Evolutionary conservation across 2,329 filamentous ascomycete genomes (phyloP).

Genomic region (Ceratocystis cacaofunesta): DNA sequence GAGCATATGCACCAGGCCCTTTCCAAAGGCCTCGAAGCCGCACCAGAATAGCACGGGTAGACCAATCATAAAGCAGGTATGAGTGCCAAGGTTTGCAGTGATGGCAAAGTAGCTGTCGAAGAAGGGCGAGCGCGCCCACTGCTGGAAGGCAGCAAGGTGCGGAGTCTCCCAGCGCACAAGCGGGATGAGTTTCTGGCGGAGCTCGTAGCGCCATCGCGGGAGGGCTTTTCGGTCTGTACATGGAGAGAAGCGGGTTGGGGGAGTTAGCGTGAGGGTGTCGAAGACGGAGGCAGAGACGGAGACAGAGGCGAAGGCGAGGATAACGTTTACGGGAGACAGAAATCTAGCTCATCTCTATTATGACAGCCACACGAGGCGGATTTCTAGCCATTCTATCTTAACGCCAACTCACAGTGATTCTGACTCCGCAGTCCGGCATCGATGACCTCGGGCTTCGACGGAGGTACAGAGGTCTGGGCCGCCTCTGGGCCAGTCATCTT

Average conservation of each 20-base stretch:
- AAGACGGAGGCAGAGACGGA: conserved; percentile 2
- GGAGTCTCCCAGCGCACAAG: conserved; percentile 90
- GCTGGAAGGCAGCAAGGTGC: conserved; percentile 77
- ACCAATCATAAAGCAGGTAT: conserved; percentile 97
- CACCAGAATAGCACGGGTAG: conserved; percentile 96
- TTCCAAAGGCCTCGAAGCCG: conserved; percentile 68
- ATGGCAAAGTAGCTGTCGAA: conserved; percentile 96
- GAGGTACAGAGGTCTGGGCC: not conserved
- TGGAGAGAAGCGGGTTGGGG: not conserved
- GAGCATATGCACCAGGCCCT: conserved; percentile 65
- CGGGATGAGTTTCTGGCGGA: conserved; percentile 71
- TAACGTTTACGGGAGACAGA: not conserved
- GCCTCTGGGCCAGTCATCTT: conserved; percentile 11
- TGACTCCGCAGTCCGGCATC: conserved; percentile 70
- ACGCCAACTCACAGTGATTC: conserved; percentile 50
- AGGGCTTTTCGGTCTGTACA: conserved; percentile 62
- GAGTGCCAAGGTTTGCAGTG: conserved; percentile 88
- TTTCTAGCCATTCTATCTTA: not conserved
- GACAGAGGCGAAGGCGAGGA: not conserved
- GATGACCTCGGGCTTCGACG: conserved; percentile 22
- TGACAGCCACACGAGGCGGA: too few relatives aligned
- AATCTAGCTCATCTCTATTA: too few relatives aligned
- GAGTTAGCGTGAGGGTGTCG: not conserved
- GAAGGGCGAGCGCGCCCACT: conserved; percentile 60
- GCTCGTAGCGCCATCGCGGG: conserved; percentile 72